These are phyloP conservation scores for Suhomyces wounanorum DNA, from an alignment of 1,139 yeast species.

Conservation along the genomic window DNA sequence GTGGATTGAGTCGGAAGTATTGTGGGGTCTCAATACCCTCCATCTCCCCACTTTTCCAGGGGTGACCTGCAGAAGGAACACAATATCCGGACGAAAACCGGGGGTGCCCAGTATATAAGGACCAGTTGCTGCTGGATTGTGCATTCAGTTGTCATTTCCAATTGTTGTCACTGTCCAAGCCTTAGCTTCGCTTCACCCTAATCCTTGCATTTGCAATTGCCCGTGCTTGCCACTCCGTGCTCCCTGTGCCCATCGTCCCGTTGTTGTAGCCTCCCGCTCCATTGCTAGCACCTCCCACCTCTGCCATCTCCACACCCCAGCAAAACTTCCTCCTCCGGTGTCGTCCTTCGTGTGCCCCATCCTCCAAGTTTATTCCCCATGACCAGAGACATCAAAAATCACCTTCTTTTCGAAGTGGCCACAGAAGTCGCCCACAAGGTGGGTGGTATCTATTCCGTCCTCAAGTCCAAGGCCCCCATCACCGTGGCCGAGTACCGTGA, in stretches of 20 bases:
- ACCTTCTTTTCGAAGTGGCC: conserved; percentile 88
- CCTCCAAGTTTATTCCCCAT: conserved; percentile 26
- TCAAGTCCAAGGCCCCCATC: conserved; percentile 95
- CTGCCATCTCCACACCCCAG: background rate
- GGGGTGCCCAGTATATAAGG: conserved; percentile 9
- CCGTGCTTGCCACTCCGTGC: background rate
- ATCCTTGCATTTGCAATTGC: background rate
- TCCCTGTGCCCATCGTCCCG: background rate
- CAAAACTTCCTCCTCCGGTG: background rate
- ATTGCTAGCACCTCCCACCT: background rate
- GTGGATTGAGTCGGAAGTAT: background rate
- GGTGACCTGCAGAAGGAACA: conserved; percentile 12
- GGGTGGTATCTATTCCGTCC: conserved; percentile 96
- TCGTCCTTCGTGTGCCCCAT: background rate
- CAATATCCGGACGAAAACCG: conserved; percentile 10
- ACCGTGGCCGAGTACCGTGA: conserved; percentile 92
- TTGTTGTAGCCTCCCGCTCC: background rate
- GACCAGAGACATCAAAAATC: conserved; percentile 80
- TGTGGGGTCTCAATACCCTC: background rate
- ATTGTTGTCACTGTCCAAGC: background rate
- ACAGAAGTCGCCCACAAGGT: conserved; percentile 98
- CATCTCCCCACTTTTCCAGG: conserved; percentile 15
- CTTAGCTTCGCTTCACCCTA: background rate
- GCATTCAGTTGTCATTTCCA: background rate
- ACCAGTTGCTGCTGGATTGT: conserved; percentile 2